Base-by-base conservation (phyloP, 2,329 filamentous ascomycete species). In the Orbilia ellipsospora region DNA sequence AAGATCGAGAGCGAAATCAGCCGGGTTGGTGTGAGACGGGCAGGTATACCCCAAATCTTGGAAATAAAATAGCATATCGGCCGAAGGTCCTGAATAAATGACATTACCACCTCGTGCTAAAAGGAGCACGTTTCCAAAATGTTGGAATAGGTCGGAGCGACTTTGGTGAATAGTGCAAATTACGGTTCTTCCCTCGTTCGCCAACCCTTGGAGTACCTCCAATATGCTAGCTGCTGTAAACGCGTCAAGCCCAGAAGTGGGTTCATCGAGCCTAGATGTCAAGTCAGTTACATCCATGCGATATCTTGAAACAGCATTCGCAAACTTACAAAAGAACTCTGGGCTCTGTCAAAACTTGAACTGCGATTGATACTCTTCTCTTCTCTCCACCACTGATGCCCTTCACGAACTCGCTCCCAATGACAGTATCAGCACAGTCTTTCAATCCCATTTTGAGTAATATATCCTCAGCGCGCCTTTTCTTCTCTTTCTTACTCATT, bases 371-470 rank as follows among this genome's bases (percentile, higher is more conserved):
- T 4, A 93, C 90, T 66, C 92, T 87, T 1, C 91, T 86, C 82
- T 93, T 93, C 81, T 94, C 91, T 16, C 92, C 92, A 1, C 91
- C 91, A 7, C 90, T 92, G 31, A 94, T 93, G 0, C 91, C 91
- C 80, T 93, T 93, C 78, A 92, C 85, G 2, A 91, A 81, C 7
- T 92, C 90, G 69, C 87, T 90, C 1, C 91, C 91, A 7, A 94
- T 87, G 0, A 93, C 81, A 63, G 91, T 92, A 79, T 93, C 88
- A 0, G 90, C 91, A 77, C 91, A 93, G 78, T 93, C 91, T 79
- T 92, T 92, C 2, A 93, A 82, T 0, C 91, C 91, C 86, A 93
- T 89, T 80, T 92, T 92, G 15, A 91, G 81, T 1, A 94, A 82
- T 0, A 93, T 88, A 15, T 91, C 89, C 78, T 93, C 90, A 0